These are phyloP conservation scores for Noccaea caerulescens DNA, from an alignment of 345 rosid genomes.

Conservation along the genomic window DNA sequence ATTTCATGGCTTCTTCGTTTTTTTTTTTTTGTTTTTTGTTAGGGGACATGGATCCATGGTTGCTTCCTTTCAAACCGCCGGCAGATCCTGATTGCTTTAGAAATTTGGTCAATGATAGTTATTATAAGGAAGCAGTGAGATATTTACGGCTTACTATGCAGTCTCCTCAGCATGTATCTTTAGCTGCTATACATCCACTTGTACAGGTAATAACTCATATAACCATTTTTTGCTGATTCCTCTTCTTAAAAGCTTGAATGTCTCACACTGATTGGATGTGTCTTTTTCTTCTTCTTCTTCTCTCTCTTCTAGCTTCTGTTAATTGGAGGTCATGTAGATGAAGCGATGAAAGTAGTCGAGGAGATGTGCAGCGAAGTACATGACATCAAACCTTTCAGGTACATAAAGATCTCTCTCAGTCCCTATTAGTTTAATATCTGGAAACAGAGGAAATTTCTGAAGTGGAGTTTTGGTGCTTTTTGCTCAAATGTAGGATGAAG, in stretches of 20 bases:
- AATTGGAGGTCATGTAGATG: conserved; percentile 65
- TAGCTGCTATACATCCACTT: conserved; percentile 76
- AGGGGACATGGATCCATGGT: conserved; percentile 71
- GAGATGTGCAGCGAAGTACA: conserved; percentile 52
- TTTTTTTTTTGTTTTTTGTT: conserved; percentile 9
- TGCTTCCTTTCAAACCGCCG: conserved; percentile 67
- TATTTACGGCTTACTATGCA: conserved; percentile 55
- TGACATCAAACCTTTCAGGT: conserved; percentile 67
- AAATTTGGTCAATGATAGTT: conserved; percentile 44
- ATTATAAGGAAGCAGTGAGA: conserved; percentile 68
- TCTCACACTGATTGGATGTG: conserved; percentile 16
- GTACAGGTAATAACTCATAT: conserved; percentile 58
- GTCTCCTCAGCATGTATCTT: conserved; percentile 45
- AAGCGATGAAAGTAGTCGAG: conserved; percentile 63
- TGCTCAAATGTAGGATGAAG: conserved; percentile 55
- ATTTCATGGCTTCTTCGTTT: conserved; percentile 12
- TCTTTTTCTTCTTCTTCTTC: neutral
- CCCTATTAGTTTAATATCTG: conserved; percentile 6
- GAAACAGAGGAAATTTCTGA: conserved; percentile 19
- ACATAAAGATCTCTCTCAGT: conserved; percentile 16
- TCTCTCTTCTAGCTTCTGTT: conserved; percentile 59
- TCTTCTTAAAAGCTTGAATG: neutral
- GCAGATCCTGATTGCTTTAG: conserved; percentile 49
- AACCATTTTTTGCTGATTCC: neutral
- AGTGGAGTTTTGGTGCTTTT: conserved; percentile 3